Evolutionary conservation across 1,284 basidiomycete genomes (phyloP).

Genomic region (Mycosarcoma maydis): DNA sequence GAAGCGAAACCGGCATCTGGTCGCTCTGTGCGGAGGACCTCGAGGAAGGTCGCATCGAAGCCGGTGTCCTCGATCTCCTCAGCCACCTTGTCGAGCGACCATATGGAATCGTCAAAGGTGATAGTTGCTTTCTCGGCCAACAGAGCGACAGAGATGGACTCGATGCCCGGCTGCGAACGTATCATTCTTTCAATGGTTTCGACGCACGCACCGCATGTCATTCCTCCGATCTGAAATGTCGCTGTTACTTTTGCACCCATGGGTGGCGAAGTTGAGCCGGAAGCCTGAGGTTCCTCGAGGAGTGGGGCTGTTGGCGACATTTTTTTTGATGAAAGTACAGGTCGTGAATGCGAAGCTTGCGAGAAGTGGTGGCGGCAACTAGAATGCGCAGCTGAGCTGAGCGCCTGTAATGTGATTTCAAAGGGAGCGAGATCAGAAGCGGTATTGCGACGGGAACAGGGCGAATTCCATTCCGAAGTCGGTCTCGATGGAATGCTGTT

Average conservation of each 20-base stretch:
- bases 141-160: conserved; percentile 88
- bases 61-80: conserved; percentile 92
- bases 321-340: too few relatives aligned
- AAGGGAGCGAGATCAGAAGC: too few relatives aligned
- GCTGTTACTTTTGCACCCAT: conserved; percentile 37
- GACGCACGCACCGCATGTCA: conserved; percentile 91
- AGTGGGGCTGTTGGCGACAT: conserved; percentile 31
- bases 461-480: too few relatives aligned
- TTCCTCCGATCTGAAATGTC: conserved; percentile 84
- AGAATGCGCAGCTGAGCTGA: too few relatives aligned
- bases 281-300: conserved; percentile 17
- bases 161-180: conserved; percentile 82
- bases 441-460: too few relatives aligned
- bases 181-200: conserved; percentile 93
- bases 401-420: too few relatives aligned
- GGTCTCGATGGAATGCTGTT: too few relatives aligned
- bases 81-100: conserved; percentile 76
- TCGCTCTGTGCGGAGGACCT: conserved; percentile 25
- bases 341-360: too few relatives aligned
- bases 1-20: neutral
- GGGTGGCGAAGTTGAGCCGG: conserved; percentile 5
- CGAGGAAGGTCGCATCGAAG: conserved; percentile 76
- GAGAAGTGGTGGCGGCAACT: too few relatives aligned
- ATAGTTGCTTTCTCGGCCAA: conserved; percentile 91
- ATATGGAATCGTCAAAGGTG: conserved; percentile 82